A percentile compares a stretch with the other conserved stretches of the same genome.
Evolutionary conservation across 371 early-diverging fungal species (phyloP).

Genomic region (Apophysomyces elegans): DNA sequence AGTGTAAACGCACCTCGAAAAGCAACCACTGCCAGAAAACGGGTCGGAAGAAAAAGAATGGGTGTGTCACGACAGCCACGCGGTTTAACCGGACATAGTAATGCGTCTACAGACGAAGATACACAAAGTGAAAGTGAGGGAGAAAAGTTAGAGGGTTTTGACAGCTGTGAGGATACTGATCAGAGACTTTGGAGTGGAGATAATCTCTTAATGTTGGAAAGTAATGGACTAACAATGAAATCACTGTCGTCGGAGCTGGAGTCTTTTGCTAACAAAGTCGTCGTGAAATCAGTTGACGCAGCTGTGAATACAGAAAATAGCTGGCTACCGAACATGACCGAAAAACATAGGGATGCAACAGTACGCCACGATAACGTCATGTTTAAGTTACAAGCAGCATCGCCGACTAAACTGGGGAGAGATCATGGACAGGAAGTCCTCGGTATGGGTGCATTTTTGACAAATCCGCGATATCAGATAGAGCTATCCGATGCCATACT

Average conservation of each 20-base stretch:
- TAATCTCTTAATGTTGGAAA: background rate
- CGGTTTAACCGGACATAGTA: background rate
- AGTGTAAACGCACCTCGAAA: background rate
- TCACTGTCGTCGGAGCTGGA: slow-evolving; percentile 1
- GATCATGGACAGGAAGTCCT: background rate
- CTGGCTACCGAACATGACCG: background rate
- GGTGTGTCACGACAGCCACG: background rate
- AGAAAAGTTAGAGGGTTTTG: background rate
- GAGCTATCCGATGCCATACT: background rate
- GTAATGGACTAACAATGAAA: background rate
- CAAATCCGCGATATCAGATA: background rate
- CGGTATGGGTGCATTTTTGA: background rate
- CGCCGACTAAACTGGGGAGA: too few species aligned
- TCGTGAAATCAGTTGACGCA: background rate
- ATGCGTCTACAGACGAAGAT: background rate
- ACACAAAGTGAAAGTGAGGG: background rate
- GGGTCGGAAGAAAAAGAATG: slow-evolving; percentile 1
- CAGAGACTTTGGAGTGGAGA: background rate
- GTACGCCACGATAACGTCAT: background rate
- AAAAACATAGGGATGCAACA: too few species aligned
- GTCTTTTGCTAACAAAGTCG: background rate
- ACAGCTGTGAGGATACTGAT: background rate
- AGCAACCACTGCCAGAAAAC: background rate
- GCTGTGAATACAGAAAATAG: background rate
- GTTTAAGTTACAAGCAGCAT: background rate